phyloP scores from a whole-genome alignment of 2,329 filamentous ascomycete genomes.

The Aureobasidium sp. region DNA sequence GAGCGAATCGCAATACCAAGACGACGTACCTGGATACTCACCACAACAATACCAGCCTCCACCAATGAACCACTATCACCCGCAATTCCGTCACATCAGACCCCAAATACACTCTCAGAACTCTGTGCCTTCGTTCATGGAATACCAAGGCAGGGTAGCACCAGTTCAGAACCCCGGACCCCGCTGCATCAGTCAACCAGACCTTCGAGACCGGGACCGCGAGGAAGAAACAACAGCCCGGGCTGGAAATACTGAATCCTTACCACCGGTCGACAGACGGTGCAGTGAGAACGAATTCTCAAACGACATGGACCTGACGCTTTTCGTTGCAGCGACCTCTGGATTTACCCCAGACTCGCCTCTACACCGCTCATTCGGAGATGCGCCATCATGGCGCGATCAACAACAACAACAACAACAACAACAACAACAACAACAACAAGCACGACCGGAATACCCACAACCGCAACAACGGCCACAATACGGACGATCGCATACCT shows the following conservation, averaged over 20 bases:
- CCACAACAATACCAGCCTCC: neutral
- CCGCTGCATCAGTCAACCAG: conserved; percentile 7
- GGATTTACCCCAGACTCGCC: conserved; percentile 20
- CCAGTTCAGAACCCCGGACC: neutral
- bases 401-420: neutral
- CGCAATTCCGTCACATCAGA: neutral
- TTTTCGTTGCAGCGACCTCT: conserved; percentile 26
- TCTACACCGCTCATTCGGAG: conserved; percentile 3
- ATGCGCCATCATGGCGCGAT: neutral
- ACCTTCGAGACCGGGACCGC: neutral
- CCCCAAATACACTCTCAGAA: neutral
- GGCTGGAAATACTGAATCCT: neutral
- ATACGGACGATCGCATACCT: conserved; percentile 16
- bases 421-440: neutral
- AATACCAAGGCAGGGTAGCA: conserved; percentile 7
- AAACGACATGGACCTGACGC: conserved; percentile 23
- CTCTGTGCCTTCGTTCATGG: conserved; percentile 1
- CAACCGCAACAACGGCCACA: conserved; percentile 15
- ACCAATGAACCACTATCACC: neutral
- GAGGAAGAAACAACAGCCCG: neutral
- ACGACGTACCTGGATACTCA: neutral
- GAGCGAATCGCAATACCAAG: neutral
- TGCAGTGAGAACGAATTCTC: conserved; percentile 15
- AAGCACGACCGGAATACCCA: conserved; percentile 6
- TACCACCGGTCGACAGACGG: neutral